These are phyloP conservation scores for Colletotrichum camelliae DNA, from an alignment of 2,329 filamentous ascomycete genomes.

Conservation along the genomic window DNA sequence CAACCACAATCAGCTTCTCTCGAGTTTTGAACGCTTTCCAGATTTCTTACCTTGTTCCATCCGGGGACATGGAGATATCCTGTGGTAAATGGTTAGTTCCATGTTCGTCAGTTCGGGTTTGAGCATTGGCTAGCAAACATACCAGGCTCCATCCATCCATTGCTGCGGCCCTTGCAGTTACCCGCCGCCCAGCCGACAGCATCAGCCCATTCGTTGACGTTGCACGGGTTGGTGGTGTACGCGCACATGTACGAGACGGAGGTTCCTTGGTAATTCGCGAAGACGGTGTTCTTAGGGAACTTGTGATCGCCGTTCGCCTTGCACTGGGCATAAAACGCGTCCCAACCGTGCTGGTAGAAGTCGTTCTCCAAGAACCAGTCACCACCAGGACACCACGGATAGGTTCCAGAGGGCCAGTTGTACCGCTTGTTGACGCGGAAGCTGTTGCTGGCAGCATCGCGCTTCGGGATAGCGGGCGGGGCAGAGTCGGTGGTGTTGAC, in stretches of 20 bases:
- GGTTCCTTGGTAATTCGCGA: neutral
- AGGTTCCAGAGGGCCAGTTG: neutral
- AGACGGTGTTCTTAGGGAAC: neutral
- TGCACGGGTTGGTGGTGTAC: neutral
- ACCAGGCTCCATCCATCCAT: neutral
- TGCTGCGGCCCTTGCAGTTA: neutral
- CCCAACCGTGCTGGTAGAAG: neutral
- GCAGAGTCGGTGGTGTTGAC: neutral
- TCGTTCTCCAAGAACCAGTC: neutral
- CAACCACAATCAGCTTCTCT: neutral
- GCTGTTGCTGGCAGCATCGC: neutral
- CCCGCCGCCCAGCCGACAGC: neutral
- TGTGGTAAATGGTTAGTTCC: rapidly evolving
- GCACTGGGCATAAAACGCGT: neutral
- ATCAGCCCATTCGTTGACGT: neutral
- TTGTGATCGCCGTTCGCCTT: neutral
- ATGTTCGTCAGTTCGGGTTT: rapidly evolving
- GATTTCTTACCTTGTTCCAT: neutral
- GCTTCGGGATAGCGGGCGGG: neutral
- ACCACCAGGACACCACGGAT: neutral
- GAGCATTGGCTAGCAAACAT: neutral
- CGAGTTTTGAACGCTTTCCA: neutral
- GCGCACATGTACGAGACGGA: neutral
- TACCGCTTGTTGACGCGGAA: neutral
- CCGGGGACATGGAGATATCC: neutral